These are phyloP conservation scores for Tetrahymena thermophila DNA, from an alignment of 73 alveolate species.

Conservation along the genomic window DNA sequence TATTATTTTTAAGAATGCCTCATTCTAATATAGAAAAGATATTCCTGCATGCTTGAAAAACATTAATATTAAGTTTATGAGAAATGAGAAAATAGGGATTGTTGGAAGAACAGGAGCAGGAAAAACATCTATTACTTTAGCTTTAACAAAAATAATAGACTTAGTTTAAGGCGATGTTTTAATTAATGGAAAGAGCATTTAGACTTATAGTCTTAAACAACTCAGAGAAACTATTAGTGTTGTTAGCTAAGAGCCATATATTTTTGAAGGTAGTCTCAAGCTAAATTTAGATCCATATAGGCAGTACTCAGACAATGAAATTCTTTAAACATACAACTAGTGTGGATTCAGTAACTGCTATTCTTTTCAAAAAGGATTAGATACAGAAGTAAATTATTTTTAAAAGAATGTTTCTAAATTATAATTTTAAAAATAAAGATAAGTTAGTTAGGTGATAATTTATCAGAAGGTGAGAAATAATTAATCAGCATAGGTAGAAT, in stretches of 20 bases:
- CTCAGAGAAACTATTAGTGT: slow-evolving; percentile 62
- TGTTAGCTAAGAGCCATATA: slow-evolving; percentile 79
- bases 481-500: slow-evolving; percentile 47
- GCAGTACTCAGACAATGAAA: background rate
- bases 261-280: slow-evolving; percentile 69
- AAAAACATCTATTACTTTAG: slow-evolving; percentile 73
- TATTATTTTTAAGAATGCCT: background rate
- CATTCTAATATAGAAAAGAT: background rate
- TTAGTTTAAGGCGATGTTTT: slow-evolving; percentile 54
- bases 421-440: background rate
- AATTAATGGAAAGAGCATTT: slow-evolving; percentile 74
- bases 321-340: background rate
- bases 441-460: slow-evolving; percentile 12
- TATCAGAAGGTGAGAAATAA: slow-evolving; percentile 51
- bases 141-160: slow-evolving; percentile 74
- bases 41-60: background rate
- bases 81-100: slow-evolving; percentile 57
- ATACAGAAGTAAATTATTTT: background rate
- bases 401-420: background rate
- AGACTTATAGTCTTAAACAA: slow-evolving; percentile 50
- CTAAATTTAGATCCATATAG: slow-evolving; percentile 79
- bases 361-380: background rate
- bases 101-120: slow-evolving; percentile 96
- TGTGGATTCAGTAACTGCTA: background rate
- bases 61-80: background rate